Evolutionary conservation across 371 early-diverging fungal species (phyloP).

Genomic region (Haplosporangium sp.): DNA sequence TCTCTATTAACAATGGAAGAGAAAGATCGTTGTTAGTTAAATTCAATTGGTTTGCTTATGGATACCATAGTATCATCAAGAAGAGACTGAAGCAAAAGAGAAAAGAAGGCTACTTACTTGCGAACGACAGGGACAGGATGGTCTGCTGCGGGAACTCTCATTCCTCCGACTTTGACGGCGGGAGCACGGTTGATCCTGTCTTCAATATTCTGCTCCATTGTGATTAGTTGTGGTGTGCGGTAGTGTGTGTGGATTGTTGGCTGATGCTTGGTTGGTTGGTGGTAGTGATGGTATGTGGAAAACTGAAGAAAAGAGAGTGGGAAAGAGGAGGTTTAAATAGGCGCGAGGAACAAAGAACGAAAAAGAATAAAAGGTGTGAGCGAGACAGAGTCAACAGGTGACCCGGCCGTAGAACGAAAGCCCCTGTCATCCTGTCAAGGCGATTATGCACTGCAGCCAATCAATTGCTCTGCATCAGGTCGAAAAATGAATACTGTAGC

Average conservation of each 20-base stretch:
- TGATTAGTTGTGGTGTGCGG: slow-evolving; percentile 7
- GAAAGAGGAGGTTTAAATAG: neutral
- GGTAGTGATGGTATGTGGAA: neutral
- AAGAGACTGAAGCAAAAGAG: neutral
- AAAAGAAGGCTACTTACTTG: slow-evolving; percentile 37
- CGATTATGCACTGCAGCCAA: too few species aligned
- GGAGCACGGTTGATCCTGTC: slow-evolving; percentile 38
- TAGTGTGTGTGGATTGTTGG: neutral
- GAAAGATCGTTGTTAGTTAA: too few species aligned
- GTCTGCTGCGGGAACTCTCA: slow-evolving; percentile 44
- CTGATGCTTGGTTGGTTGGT: neutral
- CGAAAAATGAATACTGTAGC: too few species aligned
- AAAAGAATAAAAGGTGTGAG: too few species aligned
- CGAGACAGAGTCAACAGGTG: too few species aligned
- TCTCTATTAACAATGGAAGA: slow-evolving; percentile 20
- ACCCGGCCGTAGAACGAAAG: too few species aligned
- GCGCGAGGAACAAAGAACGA: too few species aligned
- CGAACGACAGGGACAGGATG: slow-evolving; percentile 54
- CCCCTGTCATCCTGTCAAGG: too few species aligned
- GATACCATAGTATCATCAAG: too few species aligned
- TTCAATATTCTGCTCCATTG: slow-evolving; percentile 38
- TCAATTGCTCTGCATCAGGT: too few species aligned
- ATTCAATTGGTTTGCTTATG: too few species aligned
- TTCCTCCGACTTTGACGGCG: slow-evolving; percentile 51
- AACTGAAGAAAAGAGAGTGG: neutral